Evolutionary conservation across 257 asterid species (phyloP), one percentile per base, ranked within the genome.

Genomic region (Plantago ovata): DNA sequence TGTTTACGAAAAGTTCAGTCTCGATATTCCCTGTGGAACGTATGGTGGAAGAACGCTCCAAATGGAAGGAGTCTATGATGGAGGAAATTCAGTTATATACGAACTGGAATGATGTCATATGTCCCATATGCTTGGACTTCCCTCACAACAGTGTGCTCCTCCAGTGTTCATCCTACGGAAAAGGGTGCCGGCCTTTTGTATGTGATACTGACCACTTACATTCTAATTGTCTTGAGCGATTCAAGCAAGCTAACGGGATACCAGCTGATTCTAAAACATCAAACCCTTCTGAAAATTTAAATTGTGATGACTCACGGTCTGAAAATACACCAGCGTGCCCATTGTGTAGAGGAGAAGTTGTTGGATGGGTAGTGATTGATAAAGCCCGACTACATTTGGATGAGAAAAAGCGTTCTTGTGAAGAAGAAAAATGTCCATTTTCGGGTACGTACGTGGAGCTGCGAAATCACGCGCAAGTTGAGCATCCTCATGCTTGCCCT

Each of bases 131-230:
- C 74, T 69, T 84, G 70, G 87, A 84, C 62, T 80, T 74, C 42
- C 96, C 96, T 15, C 96, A 87, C 78, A 87, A 87, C 23, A 75
- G 87, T 18, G 95, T 87, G 58, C 96, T 87, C 64, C 92, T 87
- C 68, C 89, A 75, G 33, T 87, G 96, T 70, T 73, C 96, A 21
- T 84, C 95, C 0, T 79, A 69, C 50, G 83, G 66, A 22, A 87
- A 80, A 53, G 96, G 96, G 3, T 87, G 96, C 47, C 85, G 82
- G 46, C 74, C 95, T 51, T 87, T 87, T 67, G 86, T 87, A 14
- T 87, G 96, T 19, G 95, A 84, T 70, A 87, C 96, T 0, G 75
- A 80, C 63, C 96, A 87, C 72, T 60, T 82, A 61, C 96, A 82
- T 70, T 84, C 94, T 41, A 87, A 87, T 49, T 87, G 96, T 69